Base-by-base conservation (phyloP, 805 yeast species). In the Teunomyces cretensis region DNA sequence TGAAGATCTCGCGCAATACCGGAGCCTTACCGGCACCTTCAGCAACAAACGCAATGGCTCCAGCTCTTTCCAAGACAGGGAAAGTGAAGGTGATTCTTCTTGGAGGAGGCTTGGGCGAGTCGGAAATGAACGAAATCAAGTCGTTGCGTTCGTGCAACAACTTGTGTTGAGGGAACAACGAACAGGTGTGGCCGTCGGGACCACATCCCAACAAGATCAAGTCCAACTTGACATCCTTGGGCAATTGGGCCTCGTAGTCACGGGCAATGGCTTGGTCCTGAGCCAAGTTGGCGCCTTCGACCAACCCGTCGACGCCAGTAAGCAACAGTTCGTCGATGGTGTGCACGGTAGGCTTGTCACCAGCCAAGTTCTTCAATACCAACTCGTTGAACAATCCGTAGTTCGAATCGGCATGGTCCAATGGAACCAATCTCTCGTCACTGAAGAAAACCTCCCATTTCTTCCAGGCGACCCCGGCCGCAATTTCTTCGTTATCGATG, bases 101-200 rank as follows among this genome's bases (percentile, higher is more conserved):
- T 63, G 91, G 84, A 33, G 97, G 97, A 27, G 96, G 96, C 67
- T 91, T 91, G 64, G 97, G 97, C 9, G 96, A 86, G 62, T 90
- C 92, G 41, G 76, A 74, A 50, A 91, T 79, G 57, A 80, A 67
- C 8, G 91, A 80, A 46, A 90, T 83, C 33, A 66, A 64, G 48
- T 73, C 68, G 8, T 61, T 41, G 22, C 68, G 62, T 60, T 85
- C 92, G 30, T 75, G 51, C 45, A 90, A 72, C 56, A 88, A 74
- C 48, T 64, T 56, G 63, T 89, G 96, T 31, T 85, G 90, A 9
- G 97, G 97, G 79, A 90, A 90, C 51, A 90, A 72, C 1, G 97
- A 90, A 69, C 96, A 88, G 4, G 96, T 90, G 65, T 90, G 97
- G 31, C 97, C 97, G 59, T 90, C 97, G 30, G 97, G 97, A 6